Evolutionary conservation across 108 stramenopile genomes (phyloP).

Genomic region (Aureococcus anophagefferens): DNA sequence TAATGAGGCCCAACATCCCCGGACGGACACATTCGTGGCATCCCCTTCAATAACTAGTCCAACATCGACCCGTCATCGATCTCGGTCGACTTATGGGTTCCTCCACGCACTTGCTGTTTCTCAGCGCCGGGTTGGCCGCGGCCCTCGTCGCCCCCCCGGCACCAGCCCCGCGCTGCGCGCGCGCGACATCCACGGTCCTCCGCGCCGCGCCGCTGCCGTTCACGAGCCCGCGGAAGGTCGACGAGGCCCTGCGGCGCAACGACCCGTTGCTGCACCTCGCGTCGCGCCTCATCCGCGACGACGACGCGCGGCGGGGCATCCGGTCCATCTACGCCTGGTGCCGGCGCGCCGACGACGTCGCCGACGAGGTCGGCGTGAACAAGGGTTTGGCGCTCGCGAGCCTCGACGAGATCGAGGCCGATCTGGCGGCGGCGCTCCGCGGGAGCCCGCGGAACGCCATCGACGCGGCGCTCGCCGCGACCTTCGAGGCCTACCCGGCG

Average conservation of each 20-base stretch:
- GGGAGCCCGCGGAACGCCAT: background rate
- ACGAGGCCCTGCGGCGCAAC: background rate
- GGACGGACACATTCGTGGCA: too few species aligned
- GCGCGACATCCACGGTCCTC: too few species aligned
- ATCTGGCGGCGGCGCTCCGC: background rate
- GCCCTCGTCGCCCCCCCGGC: too few species aligned
- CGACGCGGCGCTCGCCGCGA: background rate
- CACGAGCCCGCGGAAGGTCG: background rate
- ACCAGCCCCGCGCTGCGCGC: too few species aligned
- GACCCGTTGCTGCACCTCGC: background rate
- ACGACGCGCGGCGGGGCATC: background rate
- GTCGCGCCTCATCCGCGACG: background rate
- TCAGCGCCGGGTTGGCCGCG: too few species aligned
- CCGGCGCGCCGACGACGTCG: background rate
- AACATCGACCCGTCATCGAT: too few species aligned
- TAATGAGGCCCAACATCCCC: too few species aligned
- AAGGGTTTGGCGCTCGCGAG: background rate
- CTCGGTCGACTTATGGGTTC: too few species aligned
- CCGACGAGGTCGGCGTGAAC: background rate
- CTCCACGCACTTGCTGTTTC: too few species aligned
- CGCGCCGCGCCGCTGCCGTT: too few species aligned
- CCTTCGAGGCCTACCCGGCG: slow-evolving; percentile 49
- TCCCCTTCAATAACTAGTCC: too few species aligned
- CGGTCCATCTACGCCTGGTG: background rate
- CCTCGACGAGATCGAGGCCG: background rate